Evolutionary conservation across 345 rosid species (phyloP).

Genomic region (Hypericum androsaemum): DNA sequence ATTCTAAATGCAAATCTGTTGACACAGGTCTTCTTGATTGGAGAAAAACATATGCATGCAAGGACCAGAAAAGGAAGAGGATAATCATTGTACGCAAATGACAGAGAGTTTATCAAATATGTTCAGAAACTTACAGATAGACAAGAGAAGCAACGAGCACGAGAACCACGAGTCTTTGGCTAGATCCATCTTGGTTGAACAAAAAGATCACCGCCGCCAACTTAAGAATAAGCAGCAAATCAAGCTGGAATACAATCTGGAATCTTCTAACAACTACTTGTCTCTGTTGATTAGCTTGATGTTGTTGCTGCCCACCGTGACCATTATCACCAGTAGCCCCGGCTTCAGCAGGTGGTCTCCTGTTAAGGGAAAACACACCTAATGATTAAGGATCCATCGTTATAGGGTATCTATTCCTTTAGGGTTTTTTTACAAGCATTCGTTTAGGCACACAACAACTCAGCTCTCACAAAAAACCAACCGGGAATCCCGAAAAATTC

Average conservation of each 20-base stretch:
- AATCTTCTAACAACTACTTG: constrained; percentile 80
- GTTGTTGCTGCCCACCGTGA: constrained; percentile 32
- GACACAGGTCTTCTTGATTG: no score
- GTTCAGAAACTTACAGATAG: constrained; percentile 61
- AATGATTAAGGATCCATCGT: no score
- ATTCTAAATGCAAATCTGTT: no score
- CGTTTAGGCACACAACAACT: no score
- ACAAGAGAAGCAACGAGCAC: constrained; percentile 75
- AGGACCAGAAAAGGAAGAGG: no score
- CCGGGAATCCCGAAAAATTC: no score
- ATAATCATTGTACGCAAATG: no score
- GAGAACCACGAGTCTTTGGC: constrained; percentile 76
- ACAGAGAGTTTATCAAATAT: neutral
- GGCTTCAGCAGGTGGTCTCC: constrained; percentile 29
- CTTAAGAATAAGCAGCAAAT: constrained; percentile 78
- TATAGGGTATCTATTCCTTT: neutral
- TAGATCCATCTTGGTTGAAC: constrained; percentile 98
- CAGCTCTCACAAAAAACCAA: no score
- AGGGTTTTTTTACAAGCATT: no score
- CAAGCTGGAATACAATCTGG: constrained; percentile 86
- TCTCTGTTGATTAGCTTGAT: constrained; percentile 50
- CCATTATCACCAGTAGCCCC: constrained; percentile 36
- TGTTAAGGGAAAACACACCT: constrained; percentile 7
- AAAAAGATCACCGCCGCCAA: constrained; percentile 86
- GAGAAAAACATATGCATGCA: no score